phyloP scores from a whole-genome alignment of 1,284 basidiomycete species.

The Waitea zeae region DNA sequence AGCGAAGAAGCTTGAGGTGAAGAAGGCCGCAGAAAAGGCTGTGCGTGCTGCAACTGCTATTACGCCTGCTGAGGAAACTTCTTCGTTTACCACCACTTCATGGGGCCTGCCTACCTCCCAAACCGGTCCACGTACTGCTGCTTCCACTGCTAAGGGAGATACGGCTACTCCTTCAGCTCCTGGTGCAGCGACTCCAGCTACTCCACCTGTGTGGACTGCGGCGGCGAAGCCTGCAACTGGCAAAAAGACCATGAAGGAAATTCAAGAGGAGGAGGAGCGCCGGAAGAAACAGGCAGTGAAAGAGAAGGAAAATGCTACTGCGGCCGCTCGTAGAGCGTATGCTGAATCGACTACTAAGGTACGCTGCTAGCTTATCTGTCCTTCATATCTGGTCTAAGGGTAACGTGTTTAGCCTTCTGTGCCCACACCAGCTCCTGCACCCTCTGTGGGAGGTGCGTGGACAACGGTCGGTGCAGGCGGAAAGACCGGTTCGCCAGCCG shows the following conservation, averaged over 20 bases:
- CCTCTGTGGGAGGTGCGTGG: conserved; percentile 47
- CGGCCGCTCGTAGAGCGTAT: conserved; percentile 52
- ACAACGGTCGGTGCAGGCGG: conserved; percentile 66
- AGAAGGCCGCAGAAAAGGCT: conserved; percentile 43
- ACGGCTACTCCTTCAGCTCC: conserved; percentile 17
- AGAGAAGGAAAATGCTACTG: conserved; percentile 34
- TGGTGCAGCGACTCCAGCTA: conserved; percentile 6
- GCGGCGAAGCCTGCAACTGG: conserved; percentile 29
- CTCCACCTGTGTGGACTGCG: conserved; percentile 48
- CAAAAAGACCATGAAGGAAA: conserved; percentile 97
- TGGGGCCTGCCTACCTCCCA: conserved; percentile 72
- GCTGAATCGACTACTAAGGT: conserved; percentile 71
- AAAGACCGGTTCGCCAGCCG: too few species aligned
- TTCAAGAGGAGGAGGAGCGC: conserved; percentile 91
- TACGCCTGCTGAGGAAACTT: conserved; percentile 29
- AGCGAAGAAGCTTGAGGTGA: conserved; percentile 62
- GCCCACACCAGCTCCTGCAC: conserved; percentile 12
- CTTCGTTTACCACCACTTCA: conserved; percentile 45
- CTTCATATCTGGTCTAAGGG: conserved; percentile 3
- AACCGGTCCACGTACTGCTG: conserved; percentile 31
- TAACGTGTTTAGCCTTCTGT: background rate
- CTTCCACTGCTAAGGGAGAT: conserved; percentile 14
- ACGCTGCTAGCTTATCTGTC: too few species aligned
- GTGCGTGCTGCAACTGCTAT: conserved; percentile 25
- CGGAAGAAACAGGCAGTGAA: conserved; percentile 59